A percentile compares a stretch with the other conserved stretches of the same genome.
These are phyloP conservation scores for Aspergillus japonicus DNA, from an alignment of 2,329 filamentous ascomycete genomes.

Conservation along the genomic window DNA sequence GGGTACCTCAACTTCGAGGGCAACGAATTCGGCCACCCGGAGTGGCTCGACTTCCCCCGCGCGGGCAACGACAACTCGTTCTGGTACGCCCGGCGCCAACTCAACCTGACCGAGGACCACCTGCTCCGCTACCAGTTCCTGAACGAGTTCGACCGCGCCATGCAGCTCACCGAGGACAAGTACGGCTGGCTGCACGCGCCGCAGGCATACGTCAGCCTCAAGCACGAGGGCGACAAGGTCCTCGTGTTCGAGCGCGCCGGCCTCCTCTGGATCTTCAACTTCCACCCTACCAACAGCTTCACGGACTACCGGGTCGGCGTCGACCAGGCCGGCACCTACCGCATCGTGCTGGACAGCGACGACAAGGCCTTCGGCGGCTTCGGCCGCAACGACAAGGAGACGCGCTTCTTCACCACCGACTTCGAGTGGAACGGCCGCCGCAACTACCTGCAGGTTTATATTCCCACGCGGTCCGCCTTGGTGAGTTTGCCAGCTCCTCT, in stretches of 20 bases:
- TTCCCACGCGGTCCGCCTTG: slow-evolving; percentile 78
- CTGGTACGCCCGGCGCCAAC: slow-evolving; percentile 89
- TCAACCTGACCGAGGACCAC: slow-evolving; percentile 84
- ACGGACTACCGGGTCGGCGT: slow-evolving; percentile 91
- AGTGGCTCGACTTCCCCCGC: slow-evolving; percentile 98
- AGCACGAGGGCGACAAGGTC: slow-evolving; percentile 91
- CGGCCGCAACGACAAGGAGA: slow-evolving; percentile 72
- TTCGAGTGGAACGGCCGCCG: slow-evolving; percentile 85
- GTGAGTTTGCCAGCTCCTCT: slow-evolving; percentile 51
- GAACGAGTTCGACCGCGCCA: slow-evolving; percentile 87
- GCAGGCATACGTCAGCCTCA: slow-evolving; percentile 90
- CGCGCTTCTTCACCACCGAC: slow-evolving; percentile 87
- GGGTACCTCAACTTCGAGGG: slow-evolving; percentile 98
- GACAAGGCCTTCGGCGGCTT: slow-evolving; percentile 74
- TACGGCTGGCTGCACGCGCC: slow-evolving; percentile 85
- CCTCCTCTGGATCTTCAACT: slow-evolving; percentile 93
- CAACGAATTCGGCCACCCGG: slow-evolving; percentile 97
- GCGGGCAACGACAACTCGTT: slow-evolving; percentile 90
- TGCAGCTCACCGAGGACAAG: slow-evolving; percentile 84
- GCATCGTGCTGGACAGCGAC: slow-evolving; percentile 81
- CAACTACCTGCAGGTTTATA: slow-evolving; percentile 91
- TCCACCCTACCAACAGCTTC: slow-evolving; percentile 80
- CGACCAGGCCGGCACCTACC: slow-evolving; percentile 80
- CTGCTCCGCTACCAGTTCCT: slow-evolving; percentile 86
- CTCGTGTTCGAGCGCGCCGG: slow-evolving; percentile 93